Conservation (phyloP, 2,329 filamentous ascomycete species). For the Pyrenophora teres region DNA sequence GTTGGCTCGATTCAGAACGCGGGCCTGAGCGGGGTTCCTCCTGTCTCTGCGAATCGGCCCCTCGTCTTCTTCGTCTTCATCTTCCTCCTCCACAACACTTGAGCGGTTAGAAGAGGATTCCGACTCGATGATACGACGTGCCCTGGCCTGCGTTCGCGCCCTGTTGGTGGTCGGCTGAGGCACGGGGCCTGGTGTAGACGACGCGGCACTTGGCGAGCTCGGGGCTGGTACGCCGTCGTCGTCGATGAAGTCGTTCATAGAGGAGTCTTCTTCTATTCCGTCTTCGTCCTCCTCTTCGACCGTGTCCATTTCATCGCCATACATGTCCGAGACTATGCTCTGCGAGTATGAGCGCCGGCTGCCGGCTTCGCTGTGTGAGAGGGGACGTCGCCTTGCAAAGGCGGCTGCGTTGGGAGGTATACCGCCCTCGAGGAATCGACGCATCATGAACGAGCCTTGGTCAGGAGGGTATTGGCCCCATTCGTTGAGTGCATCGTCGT, state of each 20-base stretch:
- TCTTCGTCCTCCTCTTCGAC: constrained; percentile 52
- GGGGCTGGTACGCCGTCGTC: constrained; percentile 36
- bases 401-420: constrained; percentile 26
- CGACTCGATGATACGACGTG: constrained; percentile 47
- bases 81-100: constrained; percentile 38
- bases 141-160: constrained; percentile 30
- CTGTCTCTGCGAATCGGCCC: constrained; percentile 43
- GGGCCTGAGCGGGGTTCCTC: constrained; percentile 36
- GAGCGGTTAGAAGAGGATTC: constrained; percentile 47
- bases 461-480: constrained; percentile 40
- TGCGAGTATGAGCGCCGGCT: constrained; percentile 48
- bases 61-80: constrained; percentile 46
- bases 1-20: constrained; percentile 41
- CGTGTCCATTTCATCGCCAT: constrained; percentile 50
- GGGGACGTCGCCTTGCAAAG: constrained; percentile 37
- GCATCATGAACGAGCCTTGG: constrained; percentile 42
- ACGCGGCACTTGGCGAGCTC: constrained; percentile 30
- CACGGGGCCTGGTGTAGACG: constrained; percentile 38
- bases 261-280: constrained; percentile 45
- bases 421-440: constrained; percentile 38
- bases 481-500: constrained; percentile 37
- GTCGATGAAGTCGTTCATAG: constrained; percentile 51
- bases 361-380: constrained; percentile 50
- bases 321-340: constrained; percentile 48
- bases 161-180: constrained; percentile 34